Base-by-base conservation (phyloP, 805 yeast genomes). In the Saturnispora dispora region DNA sequence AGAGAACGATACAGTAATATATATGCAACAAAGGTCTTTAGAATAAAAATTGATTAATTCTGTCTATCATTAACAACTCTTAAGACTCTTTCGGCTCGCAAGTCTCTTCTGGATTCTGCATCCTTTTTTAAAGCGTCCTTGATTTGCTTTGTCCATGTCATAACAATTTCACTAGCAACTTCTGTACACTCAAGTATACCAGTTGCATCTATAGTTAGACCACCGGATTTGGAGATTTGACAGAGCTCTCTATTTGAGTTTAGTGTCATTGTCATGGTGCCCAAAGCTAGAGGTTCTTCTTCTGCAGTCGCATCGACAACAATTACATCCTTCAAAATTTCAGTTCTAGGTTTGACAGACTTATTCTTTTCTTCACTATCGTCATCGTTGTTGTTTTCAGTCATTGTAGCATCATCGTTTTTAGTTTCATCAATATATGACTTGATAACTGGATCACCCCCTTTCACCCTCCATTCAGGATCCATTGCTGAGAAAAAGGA, bases 191-290 rank as follows among this genome's bases (percentile, higher is more conserved):
- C 79, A 72, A 88, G 71, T 47, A 91, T 68, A 25, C 76, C 70
- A 36, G 75, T 61, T 0, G 93, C 88, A 60, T 87, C 90, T 57
- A 91, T 79, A 6, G 90, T 86, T 45, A 86, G 70, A 0, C 96
- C 97, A 47, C 98, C 99, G 32, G 89, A 86, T 62, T 91, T 93
- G 42, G 85, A 76, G 28, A 93, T 74, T 64, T 93, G 99, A 46
- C 96, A 90, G 7, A 93, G 72, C 61, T 93, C 99, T 57, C 91
- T 78, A 63, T 91, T 91, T 58, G 85, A 88, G 65, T 93, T 93
- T 52, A 90, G 68, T 0, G 99, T 88, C 32, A 93, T 79, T 1
- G 95, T 87, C 67, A 91, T 72, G 2, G 79, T 77, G 23, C 97
- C 96, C 45, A 82, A 83, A 54, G 91, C 74, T 20, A 88, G 66